Base-by-base conservation (phyloP, 768 basidiomycete genomes). In the Suillus occidentalis region DNA sequence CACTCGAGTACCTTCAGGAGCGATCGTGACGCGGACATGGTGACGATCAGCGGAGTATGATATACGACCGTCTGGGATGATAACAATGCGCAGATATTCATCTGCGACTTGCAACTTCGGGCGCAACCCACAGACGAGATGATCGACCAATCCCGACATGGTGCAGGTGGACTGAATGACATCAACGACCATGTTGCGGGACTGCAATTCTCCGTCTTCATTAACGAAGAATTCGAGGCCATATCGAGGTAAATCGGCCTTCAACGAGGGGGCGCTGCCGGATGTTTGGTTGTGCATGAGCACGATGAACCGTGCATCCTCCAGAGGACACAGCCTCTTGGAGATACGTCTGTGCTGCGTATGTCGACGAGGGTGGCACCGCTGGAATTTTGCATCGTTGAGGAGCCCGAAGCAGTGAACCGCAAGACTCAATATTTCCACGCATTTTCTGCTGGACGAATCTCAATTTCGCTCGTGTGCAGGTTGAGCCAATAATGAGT, bases 61-160 rank as follows among this genome's bases (percentile, higher is more conserved):
- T 37, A 76, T 20, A 0, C 64, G 6, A 3, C 82, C 82, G 4
- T 74, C 68, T 0, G 84, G 84, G 47, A 85, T 73, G 45, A 84
- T 70, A 37, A 84, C 73, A 9, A 61, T 65, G 18, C 75, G 65
- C 1, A 64, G 66, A n/a, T 68, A 53, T 22, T 67, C 67, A 0
- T 50, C 60, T 0, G 18, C 20, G 28, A 43, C 12, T n/a, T 55
- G 16, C 20, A 2, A 18, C 67, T 73, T 56, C 69, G 71, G 70
- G 16, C 81, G 75, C 49, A 84, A 75, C n/a, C n/a, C n/a, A n/a
- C n/a, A n/a, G 6, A 85, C 74, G 20, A 83, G 79, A 42, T 72
- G 77, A 40, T 72, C 78, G 42, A 56, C 45, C 40, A 86, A 68
- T 18, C 84, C 85, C 45, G 83, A 76, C 69, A 86, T 70, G 1